Evolutionary conservation across 495 filamentous ascomycete species (phyloP).

Genomic region (Physcia stellaris): DNA sequence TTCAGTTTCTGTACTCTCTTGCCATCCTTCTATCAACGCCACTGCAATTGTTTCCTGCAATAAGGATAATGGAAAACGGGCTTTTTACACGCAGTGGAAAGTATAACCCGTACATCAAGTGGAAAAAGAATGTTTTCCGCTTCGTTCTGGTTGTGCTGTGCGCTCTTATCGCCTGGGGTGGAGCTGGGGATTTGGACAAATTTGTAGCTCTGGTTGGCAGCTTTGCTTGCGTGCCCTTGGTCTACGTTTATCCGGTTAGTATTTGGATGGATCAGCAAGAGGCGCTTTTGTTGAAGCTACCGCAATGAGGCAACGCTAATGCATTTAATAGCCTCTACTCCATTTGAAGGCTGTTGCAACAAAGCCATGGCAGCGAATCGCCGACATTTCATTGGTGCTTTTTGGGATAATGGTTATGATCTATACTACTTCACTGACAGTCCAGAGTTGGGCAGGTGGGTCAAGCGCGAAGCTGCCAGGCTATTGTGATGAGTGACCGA

Average conservation of each 20-base stretch:
- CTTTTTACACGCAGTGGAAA: slow-evolving; percentile 78
- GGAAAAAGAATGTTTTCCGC: slow-evolving; percentile 94
- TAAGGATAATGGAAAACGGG: slow-evolving; percentile 57
- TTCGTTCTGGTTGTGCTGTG: slow-evolving; percentile 83
- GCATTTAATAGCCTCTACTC: slow-evolving; percentile 55
- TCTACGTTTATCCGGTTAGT: slow-evolving; percentile 95
- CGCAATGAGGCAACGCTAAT: background rate
- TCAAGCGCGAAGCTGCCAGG: slow-evolving; percentile 31
- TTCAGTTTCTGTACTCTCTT: slow-evolving; percentile 89
- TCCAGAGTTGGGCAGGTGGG: slow-evolving; percentile 65
- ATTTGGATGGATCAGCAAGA: no score
- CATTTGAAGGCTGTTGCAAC: slow-evolving; percentile 70
- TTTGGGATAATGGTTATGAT: slow-evolving; percentile 78
- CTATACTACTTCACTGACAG: slow-evolving; percentile 77
- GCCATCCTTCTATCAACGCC: slow-evolving; percentile 91
- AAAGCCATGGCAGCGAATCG: slow-evolving; percentile 43
- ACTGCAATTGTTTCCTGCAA: slow-evolving; percentile 92
- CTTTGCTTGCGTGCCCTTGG: slow-evolving; percentile 93
- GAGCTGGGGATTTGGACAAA: slow-evolving; percentile 88
- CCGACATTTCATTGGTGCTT: slow-evolving; percentile 60
- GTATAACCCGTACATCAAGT: slow-evolving; percentile 91
- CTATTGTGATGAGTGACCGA: slow-evolving; percentile 39
- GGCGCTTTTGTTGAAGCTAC: slow-evolving; percentile 11
- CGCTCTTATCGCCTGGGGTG: slow-evolving; percentile 77
- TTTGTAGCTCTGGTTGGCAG: slow-evolving; percentile 92